phyloP scores from a whole-genome alignment of 805 yeast genomes.

The Saturnispora galanensis region DNA sequence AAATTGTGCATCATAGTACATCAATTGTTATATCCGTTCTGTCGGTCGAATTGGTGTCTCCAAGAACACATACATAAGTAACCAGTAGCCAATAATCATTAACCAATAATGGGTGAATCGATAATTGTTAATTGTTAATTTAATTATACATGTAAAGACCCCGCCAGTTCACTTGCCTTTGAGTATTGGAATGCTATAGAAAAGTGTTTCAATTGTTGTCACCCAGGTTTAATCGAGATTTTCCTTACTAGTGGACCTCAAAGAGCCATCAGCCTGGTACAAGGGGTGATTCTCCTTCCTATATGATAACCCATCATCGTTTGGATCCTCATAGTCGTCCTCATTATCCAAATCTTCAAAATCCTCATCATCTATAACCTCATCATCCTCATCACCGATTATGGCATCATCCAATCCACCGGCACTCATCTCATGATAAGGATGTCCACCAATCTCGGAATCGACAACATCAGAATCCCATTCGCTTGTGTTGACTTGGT shows the following conservation, averaged over 20 bases:
- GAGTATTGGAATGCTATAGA: not conserved
- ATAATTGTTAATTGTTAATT: not conserved
- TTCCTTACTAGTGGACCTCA: slow-evolving; percentile 15
- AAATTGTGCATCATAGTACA: slow-evolving; percentile 28
- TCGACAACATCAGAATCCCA: slow-evolving; percentile 9
- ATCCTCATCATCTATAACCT: slow-evolving; percentile 38
- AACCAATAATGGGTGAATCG: not conserved
- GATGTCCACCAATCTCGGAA: slow-evolving; percentile 27
- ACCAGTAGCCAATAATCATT: too few relatives aligned
- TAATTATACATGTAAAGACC: slow-evolving; percentile 1
- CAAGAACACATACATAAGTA: slow-evolving; percentile 26
- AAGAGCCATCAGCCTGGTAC: slow-evolving; percentile 38
- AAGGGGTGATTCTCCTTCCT: slow-evolving; percentile 51
- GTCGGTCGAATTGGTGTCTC: slow-evolving; percentile 26
- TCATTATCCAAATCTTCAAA: slow-evolving; percentile 30
- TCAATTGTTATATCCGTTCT: slow-evolving; percentile 16
- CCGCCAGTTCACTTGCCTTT: not conserved
- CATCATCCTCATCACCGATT: slow-evolving; percentile 24
- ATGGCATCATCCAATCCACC: slow-evolving; percentile 41
- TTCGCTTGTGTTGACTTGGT: not conserved
- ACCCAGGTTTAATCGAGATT: not conserved
- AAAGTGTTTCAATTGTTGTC: not conserved
- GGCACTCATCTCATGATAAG: slow-evolving; percentile 26
- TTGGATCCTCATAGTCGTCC: slow-evolving; percentile 70
- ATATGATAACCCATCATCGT: slow-evolving; percentile 72